Evolutionary conservation across 805 yeast genomes (phyloP), one percentile per base, ranked within the genome.

Genomic region (Wickerhamomyces pijperi): DNA sequence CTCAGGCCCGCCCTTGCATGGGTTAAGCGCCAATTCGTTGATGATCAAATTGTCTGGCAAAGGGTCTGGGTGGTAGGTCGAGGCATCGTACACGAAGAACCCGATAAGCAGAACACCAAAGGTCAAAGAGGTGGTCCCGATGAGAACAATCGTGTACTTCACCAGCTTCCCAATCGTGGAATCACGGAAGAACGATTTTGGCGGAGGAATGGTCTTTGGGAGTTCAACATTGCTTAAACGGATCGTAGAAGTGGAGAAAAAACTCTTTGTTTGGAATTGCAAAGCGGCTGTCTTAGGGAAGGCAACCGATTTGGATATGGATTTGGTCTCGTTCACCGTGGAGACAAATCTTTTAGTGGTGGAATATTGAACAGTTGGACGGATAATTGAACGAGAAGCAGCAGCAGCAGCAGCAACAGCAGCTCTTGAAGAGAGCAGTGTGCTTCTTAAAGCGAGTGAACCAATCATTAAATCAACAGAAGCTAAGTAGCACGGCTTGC

Each of bases 1-100:
- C 51, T 79, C 82, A 18, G 86, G 85, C 3, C 87, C 87, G 6
- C 86, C 86, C 7, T 51, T 52, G 32, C 64, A 61, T 23, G 85
- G 83, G 32, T 65, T 50, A 36, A 78, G 51, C 2, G 83, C 81
- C 19, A 64, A 59, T 17, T 61, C 55, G 11, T 80, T 72, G 14
- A 79, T 74, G 15, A 60, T 58, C 36, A 78, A 60, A 35, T 65
- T 62, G 8, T 63, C 69, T 31, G 65, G 61, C 21, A 59, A 44
- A 19, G 59, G 65, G 12, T 61, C 60, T 25, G 68, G 64, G 19
- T 56, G 44, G 50, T 79, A 79, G n/a, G 86, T 79, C 13, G 80
- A 74, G 19, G 77, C 65, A 59, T 79, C 86, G 48, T 78, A 79
- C 37, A 76, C 49, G 56, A 79, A 77, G 58, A 79, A 74, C 1